Base-by-base conservation (phyloP, 192 early-diverging fungal genomes). In the Funneliformis mosseae region DNA sequence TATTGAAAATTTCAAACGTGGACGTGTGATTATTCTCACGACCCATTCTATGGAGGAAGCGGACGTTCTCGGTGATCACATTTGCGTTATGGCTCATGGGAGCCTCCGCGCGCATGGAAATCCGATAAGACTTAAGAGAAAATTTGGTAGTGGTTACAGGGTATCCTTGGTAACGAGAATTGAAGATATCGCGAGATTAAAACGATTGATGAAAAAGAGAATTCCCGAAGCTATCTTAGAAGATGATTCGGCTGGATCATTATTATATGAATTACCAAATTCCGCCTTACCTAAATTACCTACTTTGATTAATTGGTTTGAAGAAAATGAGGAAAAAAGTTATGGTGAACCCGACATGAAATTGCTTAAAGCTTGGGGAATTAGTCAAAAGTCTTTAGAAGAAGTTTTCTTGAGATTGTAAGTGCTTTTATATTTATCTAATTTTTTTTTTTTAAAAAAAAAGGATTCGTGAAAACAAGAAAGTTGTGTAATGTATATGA, bases 1-100 rank as follows among this genome's bases (percentile, higher is more conserved):
- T 84, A 87, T 95, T 77, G 92, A 93, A 80, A 89, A 92, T 78
- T 95, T 94, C 83, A 95, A 95, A 83, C 81, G 86, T 61, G 89
- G 90, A 41, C 86, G 93, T 62, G 90, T 93, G 23, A 92, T 94
- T 76, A 86, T 93, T 41, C 81, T 92, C 83, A 93, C 92, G 0
- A 94, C 93, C 3, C 93, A 94, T 78, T 88, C 85, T 9, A 92
- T 94, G 93, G 91, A 93, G 69, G 93, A 94, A 79, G 93, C 93
- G 21, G 93, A 88, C 48, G 83, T 88, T 38, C 64, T 87, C 4
- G 88, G 88, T 12, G 91, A 94, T 72, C 88, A 89, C 9, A 92
- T 89, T 67, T 91, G 88, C 48, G 89, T 94, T 72, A 89, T 94
- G 86, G 85, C 91, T 33, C 88, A 92, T 74, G 92, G 92, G 1